Base-by-base conservation (phyloP, 345 rosid species). In the Populus davidiana region DNA sequence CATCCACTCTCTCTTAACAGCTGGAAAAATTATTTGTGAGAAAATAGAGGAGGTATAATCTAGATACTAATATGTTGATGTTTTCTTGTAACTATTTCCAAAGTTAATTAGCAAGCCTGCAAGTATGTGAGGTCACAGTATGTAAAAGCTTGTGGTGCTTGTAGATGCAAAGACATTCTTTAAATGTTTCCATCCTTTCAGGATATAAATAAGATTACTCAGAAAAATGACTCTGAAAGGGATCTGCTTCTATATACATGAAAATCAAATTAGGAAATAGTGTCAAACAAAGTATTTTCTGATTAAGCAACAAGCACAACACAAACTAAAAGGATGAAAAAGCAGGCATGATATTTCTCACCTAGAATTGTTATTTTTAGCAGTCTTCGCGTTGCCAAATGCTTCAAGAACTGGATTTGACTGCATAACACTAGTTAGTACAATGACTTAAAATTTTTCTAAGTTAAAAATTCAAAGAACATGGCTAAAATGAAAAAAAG, bases 391-490 rank as follows among this genome's bases (percentile, higher is more conserved):
- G 90, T 96, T 96, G 38, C 99, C 99, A 89, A 96, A 96, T 79
- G 99, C 97, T 94, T 96, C 99, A 83, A 96, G 99, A 85, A 96
- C 99, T 49, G 99, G 99, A 88, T 96, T 96, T 71, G 99, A 96
- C 99, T 96, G 92, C 91, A 89, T 43, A 71, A 73, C 41, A 73
- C 72, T 78, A 71, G 66, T 79, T 80, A 79, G 80, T 44, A 73
- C 50, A 80, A 39, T 52, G 67, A 49, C 47, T 62, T 71, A 29
- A 81, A 54, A 29, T 63, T 38, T n/a, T n/a, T 38, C 70, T 52
- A 69, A 56, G 33, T 43, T 41, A 69, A 41, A 71, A 67, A 52
- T 59, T 6, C 69, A 65, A 73, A 21, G 44, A 12, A 74, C 69
- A 44, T 31, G 44, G 61, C 33, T 14, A 49, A 29, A 23, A 49